phyloP scores from a whole-genome alignment of 2,329 filamentous ascomycete genomes.

The Aspergillus caelatus region DNA sequence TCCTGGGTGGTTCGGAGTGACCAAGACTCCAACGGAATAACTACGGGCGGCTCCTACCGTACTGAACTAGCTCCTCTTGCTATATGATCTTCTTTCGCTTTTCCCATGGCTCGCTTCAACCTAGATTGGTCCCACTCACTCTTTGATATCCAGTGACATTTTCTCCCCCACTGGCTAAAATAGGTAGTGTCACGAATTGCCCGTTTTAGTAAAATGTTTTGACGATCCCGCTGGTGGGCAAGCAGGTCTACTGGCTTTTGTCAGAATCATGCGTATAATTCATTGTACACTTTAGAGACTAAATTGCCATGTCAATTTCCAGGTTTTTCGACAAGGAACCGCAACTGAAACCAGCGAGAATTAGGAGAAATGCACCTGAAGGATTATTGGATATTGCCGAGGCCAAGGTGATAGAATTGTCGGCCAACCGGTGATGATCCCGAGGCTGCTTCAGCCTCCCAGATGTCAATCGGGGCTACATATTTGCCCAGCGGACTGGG shows the following conservation, averaged over 20 bases:
- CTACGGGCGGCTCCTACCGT: constrained; percentile 8
- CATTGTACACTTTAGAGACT: neutral
- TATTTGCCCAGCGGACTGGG: neutral
- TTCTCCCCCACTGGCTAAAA: neutral
- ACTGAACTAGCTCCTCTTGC: neutral
- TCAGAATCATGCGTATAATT: neutral
- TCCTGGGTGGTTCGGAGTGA: neutral
- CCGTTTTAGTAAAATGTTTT: neutral
- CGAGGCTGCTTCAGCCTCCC: neutral
- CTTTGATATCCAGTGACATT: neutral
- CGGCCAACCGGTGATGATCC: constrained; percentile 5
- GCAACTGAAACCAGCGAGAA: neutral
- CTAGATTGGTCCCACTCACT: neutral
- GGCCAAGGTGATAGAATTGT: neutral
- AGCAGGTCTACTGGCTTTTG: neutral
- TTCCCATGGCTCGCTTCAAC: constrained; percentile 1
- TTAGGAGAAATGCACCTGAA: neutral
- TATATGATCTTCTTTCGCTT: neutral
- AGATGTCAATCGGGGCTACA: neutral
- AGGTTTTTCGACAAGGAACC: neutral
- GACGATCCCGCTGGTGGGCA: neutral
- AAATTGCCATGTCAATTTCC: neutral
- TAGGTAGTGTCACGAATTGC: neutral
- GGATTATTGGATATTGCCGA: neutral
- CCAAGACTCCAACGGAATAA: neutral